phyloP scores from a whole-genome alignment of 352 stramenopile species.

The Aphanomyces euteiches region DNA sequence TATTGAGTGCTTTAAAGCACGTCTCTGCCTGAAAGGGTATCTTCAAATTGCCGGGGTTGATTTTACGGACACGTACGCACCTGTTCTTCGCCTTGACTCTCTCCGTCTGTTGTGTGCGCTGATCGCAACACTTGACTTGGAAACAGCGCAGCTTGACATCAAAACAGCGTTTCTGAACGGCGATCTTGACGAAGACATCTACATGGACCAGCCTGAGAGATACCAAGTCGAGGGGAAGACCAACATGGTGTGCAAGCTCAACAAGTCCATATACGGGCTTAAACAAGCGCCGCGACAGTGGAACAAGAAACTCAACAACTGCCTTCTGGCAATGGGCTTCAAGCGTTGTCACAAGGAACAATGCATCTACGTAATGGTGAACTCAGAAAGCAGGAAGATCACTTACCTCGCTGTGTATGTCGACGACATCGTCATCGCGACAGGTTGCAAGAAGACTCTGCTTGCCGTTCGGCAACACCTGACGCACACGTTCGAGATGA shows the following conservation, averaged over 20 bases:
- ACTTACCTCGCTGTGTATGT: not conserved
- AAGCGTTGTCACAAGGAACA: slow-evolving; percentile 14
- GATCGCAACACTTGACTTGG: slow-evolving; percentile 1
- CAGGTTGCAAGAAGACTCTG: not conserved
- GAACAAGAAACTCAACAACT: slow-evolving; percentile 33
- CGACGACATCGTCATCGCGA: not conserved
- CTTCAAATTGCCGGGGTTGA: slow-evolving; percentile 34
- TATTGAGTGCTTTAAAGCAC: slow-evolving; percentile 34
- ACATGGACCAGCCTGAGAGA: too few relatives aligned
- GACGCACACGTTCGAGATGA: not conserved
- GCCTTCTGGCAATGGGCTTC: slow-evolving; percentile 13
- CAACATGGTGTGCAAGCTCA: slow-evolving; percentile 23
- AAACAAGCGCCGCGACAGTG: slow-evolving; percentile 39
- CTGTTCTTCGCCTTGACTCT: slow-evolving; percentile 2
- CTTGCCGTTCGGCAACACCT: not conserved
- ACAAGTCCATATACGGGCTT: slow-evolving; percentile 37
- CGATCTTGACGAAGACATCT: too few relatives aligned
- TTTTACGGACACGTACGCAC: slow-evolving; percentile 28
- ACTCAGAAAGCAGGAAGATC: not conserved
- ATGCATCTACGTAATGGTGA: not conserved
- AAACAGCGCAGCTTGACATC: slow-evolving; percentile 35
- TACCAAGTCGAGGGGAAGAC: slow-evolving; percentile 27
- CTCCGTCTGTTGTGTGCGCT: slow-evolving; percentile 33
- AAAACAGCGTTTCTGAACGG: slow-evolving; percentile 45
- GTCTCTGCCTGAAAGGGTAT: slow-evolving; percentile 34